Evolutionary conservation across 208 protist genomes (phyloP), one percentile per base, ranked within the genome.

Genomic region (Leishmania gerbilli): DNA sequence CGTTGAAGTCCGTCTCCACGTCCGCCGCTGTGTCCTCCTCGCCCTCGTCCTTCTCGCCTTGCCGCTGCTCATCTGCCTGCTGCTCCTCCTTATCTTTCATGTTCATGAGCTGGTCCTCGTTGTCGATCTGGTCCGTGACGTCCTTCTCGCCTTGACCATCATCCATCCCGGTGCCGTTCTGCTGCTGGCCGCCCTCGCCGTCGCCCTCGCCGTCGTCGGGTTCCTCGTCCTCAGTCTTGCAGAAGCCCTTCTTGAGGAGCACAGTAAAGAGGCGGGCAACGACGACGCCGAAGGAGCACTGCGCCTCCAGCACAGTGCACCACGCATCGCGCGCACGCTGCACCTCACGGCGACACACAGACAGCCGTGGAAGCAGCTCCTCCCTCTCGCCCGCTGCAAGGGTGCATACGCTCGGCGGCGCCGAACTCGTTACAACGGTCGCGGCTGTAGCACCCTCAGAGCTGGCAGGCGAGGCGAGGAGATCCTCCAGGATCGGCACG

Each of bases 131-230:
- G 65, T 99, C 95, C 31, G 93, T 98, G 34, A 99, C 98, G 85
- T 99, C 99, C 76, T 99, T 99, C 83, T 99, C 95, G 77, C 99
- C 99, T 69, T 99, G 74, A 51, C 99, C 99, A 77, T 99, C 99
- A 80, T 99, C 99, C 97, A 99, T 99, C 64, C 99, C 99, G 27
- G 98, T 99, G 56, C 99, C 99, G 27, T 95, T 91, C 62, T 93
- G 83, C 83, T 88, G 90, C 15, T 86, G 86, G 13, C 92, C 91
- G 49, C 90, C 96, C 51, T 97, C 93, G 79, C 87, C 86, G 40
- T 90, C 88, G 49, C 92, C 90, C 34, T 96, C 91, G 60, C 93
- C 89, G 71, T 92, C 81, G n/a, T 96, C 90, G 45, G 94, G 90
- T n/a, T 95, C 90, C 56, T 94, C 89, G 31, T 93, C 92, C 60